These are phyloP conservation scores for Trichopus zeylanicus DNA, from an alignment of 116 monocot genomes.

Conservation along the genomic window DNA sequence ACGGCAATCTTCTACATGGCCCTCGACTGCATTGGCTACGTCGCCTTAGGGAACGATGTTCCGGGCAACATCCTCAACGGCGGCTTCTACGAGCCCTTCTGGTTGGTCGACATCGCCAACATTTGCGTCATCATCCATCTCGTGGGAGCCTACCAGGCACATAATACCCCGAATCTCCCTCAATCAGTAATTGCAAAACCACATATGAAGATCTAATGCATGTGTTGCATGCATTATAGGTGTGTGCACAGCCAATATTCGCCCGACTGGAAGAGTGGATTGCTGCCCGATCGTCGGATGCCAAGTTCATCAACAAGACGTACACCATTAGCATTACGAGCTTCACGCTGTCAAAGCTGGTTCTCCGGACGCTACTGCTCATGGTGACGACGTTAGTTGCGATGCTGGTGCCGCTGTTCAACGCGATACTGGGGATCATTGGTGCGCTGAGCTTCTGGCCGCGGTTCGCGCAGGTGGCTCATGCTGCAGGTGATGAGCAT, in stretches of 20 bases:
- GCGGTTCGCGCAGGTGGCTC: conserved; percentile 38
- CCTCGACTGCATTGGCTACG: conserved; percentile 70
- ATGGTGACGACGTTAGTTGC: conserved; percentile 48
- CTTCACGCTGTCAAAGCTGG: conserved; percentile 38
- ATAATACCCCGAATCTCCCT: neutral
- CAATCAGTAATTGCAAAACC: neutral
- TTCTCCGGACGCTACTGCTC: conserved; percentile 43
- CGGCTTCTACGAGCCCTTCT: conserved; percentile 82
- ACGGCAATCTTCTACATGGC: conserved; percentile 79
- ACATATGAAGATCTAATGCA: neutral
- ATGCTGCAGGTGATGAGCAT: conserved; percentile 42
- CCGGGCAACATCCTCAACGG: conserved; percentile 80
- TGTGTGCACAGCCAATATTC: conserved; percentile 72
- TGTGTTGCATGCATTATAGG: conserved; percentile 20
- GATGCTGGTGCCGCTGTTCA: conserved; percentile 73
- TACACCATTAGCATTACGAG: conserved; percentile 17
- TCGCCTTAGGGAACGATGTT: conserved; percentile 65
- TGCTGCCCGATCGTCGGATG: conserved; percentile 39
- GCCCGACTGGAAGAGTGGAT: conserved; percentile 27
- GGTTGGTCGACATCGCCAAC: conserved; percentile 81
- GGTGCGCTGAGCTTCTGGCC: conserved; percentile 80
- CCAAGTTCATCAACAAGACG: conserved; percentile 31
- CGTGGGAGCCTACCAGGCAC: conserved; percentile 78
- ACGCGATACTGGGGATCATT: conserved; percentile 61
- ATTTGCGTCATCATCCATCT: conserved; percentile 81